These are phyloP conservation scores for Coemansia umbellata DNA, from an alignment of 192 early-diverging fungal species.

Conservation along the genomic window DNA sequence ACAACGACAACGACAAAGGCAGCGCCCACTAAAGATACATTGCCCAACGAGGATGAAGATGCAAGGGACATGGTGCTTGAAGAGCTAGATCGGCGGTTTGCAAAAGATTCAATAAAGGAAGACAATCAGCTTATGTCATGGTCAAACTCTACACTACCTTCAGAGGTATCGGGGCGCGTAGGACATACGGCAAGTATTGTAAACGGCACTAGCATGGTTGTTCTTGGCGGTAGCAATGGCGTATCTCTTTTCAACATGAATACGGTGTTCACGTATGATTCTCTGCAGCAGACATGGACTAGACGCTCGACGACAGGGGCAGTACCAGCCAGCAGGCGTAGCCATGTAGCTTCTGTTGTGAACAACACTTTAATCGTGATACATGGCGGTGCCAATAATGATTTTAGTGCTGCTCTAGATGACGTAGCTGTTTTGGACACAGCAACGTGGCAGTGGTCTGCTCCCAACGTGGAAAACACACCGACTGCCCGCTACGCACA, in stretches of 20 bases:
- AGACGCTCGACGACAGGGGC: constrained; percentile 18
- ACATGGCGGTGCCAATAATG: constrained; percentile 33
- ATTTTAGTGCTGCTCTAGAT: constrained; percentile 23
- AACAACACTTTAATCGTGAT: constrained; percentile 33
- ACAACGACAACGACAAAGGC: neutral
- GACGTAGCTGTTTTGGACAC: constrained; percentile 51
- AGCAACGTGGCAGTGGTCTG: constrained; percentile 39
- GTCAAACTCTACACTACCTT: constrained; percentile 33
- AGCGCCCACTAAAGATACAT: neutral
- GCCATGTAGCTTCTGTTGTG: constrained; percentile 41
- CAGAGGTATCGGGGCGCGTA: constrained; percentile 25
- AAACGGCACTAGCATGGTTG: constrained; percentile 33
- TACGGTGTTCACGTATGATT: constrained; percentile 30
- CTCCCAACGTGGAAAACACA: constrained; percentile 6
- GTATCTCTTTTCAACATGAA: constrained; percentile 21
- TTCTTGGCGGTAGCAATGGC: constrained; percentile 38
- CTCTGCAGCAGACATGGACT: constrained; percentile 22
- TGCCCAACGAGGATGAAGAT: neutral
- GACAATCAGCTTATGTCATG: constrained; percentile 27
- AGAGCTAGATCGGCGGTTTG: neutral
- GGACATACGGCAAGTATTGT: constrained; percentile 38
- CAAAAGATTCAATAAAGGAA: neutral
- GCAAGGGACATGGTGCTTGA: neutral
- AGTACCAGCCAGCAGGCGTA: constrained; percentile 18
- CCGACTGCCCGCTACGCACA: constrained; percentile 40